Base-by-base conservation (phyloP, 73 alveolate species). In the Tetrahymena borealis region DNA sequence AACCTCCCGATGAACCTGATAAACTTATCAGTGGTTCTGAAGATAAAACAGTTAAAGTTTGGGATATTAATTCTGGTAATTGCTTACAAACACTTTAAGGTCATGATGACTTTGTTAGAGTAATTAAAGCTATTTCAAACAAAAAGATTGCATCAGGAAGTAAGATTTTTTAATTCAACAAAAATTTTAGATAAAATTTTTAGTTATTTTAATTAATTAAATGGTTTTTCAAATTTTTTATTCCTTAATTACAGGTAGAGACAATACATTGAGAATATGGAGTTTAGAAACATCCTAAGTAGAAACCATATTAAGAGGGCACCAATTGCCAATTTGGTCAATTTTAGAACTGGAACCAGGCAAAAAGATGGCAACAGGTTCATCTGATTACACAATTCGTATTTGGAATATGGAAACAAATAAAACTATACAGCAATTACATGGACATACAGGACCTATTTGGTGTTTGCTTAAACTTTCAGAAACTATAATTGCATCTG, bases 51-150 rank as follows among this genome's bases (percentile, higher is more conserved):
- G 98, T 96, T 3, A 77, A 98, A 96, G 96, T 99, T 13, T 99
- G 99, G 99, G 99, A 99, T 95, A 99, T 98, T 60, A 98, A 98
- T 91, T 97, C 99, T 31, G 99, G 99, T 32, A 95, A 99, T 94
- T 96, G 99, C 91, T 94, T 96, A 77, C 98, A 98, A 94, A 99
- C 99, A 33, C 96, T 98, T 78, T 94, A 92, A 39, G 99, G 99
- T 39, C 99, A 99, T 94, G 85, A 60, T 60, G 85, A 60, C 28
- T 60, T 60, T n/a, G 85, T 60, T 9, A 60, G 85, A 60, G 85
- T 60, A 6, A 60, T 60, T 6, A 60, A 60, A 60, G 85, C 85
- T 3, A 60, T 60, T 6, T 60, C 85, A 20, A 60, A 60, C 28
- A 24, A 60, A 60, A 60, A 60, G 85, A 60, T 60, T 24, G 85